Evolutionary conservation across 1,284 basidiomycete genomes (phyloP), one percentile per base, ranked within the genome.

Genomic region (Tilletia caries): DNA sequence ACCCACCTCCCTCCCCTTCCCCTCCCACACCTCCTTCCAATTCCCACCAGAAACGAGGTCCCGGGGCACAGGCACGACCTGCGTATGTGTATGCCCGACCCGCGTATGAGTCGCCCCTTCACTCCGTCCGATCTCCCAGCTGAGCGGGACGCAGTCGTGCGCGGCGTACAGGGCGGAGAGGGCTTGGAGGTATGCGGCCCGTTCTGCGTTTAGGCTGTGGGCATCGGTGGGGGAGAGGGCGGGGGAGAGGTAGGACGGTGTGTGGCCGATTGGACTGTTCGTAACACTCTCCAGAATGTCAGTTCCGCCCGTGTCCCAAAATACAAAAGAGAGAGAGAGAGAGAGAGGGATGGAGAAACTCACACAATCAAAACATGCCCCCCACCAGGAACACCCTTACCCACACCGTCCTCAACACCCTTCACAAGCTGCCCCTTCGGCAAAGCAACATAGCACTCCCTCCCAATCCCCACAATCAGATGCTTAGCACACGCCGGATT

Each of bases 401-500:
- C 37, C 6, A 33, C 60, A 8, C 66, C 71, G 0, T 69, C 67
- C 18, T 69, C 34, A 15, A 27, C n/a, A 29, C 68, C 65, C n/a
- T 70, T 70, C 0, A 69, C 68, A 20, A 83, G 74, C 18, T 74
- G 73, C 0, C 81, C 81, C 66, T 81, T 81, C 18, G 81, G 79
- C 29, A 81, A 71, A 2, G 76, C 76, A 15, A 82, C 64, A 67
- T 83, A 83, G 44, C 72, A 75, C 33, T 77, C 78, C 5, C 66
- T 54, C 3, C 75, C 76, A 27, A 82, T 75, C 34, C 71, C 60
- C 13, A 81, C 73, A 48, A 83, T 75, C 37, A 82, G 73, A 64
- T 76, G 71, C 65, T 80, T 82, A 32, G 76, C 73, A 18, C 79
- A 71, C 0, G 68, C 32, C 1, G 79, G 79, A 34, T 83, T 83